Conservation (phyloP, 306 rosid species). For the Urtica urens region DNA sequence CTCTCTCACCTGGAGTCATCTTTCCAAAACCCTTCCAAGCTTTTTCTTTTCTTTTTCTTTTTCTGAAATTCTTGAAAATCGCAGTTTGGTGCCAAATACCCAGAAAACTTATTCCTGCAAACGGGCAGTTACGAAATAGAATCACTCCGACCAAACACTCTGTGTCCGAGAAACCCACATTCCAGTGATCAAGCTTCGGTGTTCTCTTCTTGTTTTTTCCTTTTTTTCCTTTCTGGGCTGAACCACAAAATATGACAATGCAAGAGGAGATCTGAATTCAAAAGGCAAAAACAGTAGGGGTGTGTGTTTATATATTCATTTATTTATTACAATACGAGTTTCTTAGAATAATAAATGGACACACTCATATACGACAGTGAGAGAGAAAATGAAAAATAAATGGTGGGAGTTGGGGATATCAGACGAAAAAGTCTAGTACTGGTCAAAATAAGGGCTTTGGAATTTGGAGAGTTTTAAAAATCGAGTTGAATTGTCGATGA, state of each 20-base stretch:
- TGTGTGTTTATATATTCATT: no score
- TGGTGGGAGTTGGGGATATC: not conserved
- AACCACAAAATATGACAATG: conserved; percentile 7
- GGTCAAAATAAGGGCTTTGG: conserved; percentile 1
- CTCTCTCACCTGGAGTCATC: conserved; percentile 8
- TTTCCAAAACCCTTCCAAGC: conserved; percentile 18
- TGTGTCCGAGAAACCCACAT: conserved; percentile 10
- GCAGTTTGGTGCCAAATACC: conserved; percentile 10
- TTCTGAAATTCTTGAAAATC: conserved; percentile 10
- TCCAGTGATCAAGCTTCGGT: conserved; percentile 14
- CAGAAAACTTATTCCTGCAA: conserved; percentile 11
- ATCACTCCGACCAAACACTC: conserved; percentile 2
- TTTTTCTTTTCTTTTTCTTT: conserved; percentile 1
- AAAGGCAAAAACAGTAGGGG: not conserved
- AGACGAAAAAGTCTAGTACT: not conserved
- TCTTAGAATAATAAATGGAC: not conserved
- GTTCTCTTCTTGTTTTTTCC: conserved; percentile 1
- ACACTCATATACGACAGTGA: not conserved
- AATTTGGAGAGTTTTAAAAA: not conserved
- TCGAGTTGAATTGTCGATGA: not conserved
- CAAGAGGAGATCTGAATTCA: conserved; percentile 16
- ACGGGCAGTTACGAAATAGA: conserved; percentile 12
- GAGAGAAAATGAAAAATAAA: not conserved
- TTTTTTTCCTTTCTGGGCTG: not conserved
- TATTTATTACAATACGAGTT: no score